phyloP scores from a whole-genome alignment of 108 stramenopile species.

The Mayamaea pseudoterrestris region DNA sequence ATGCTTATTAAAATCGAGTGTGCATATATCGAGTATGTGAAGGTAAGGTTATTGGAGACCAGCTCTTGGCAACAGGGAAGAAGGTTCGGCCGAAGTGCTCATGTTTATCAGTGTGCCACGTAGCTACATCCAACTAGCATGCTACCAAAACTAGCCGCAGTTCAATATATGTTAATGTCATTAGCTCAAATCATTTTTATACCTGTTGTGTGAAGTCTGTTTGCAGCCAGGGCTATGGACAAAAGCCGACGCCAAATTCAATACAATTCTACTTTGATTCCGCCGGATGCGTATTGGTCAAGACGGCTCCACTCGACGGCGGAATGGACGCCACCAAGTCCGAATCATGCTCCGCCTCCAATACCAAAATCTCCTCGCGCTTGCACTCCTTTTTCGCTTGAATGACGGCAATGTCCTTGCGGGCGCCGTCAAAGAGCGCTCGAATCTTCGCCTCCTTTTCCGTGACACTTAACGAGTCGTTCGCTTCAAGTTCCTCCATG shows the following conservation, averaged over 20 bases:
- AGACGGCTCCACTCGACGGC: conserved; percentile 41
- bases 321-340: conserved; percentile 24
- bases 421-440: conserved; percentile 36
- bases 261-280: conserved; percentile 1
- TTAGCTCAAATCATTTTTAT: too few species aligned
- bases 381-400: conserved; percentile 62
- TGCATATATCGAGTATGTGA: too few species aligned
- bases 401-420: conserved; percentile 60
- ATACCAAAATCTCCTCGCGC: conserved; percentile 43
- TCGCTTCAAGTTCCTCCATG: conserved; percentile 43
- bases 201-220: too few species aligned
- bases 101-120: too few species aligned
- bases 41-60: too few species aligned
- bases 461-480: conserved; percentile 18
- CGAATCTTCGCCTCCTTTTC: conserved; percentile 58
- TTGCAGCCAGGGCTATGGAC: neutral
- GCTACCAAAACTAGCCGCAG: too few species aligned
- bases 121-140: too few species aligned
- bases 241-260: neutral
- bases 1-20: too few species aligned
- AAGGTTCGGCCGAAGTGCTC: too few species aligned
- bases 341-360: conserved; percentile 17
- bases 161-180: too few species aligned
- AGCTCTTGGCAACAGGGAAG: too few species aligned
- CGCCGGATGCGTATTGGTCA: conserved; percentile 21